Evolutionary conservation across 306 rosid species (phyloP), one percentile per base, ranked within the genome.

Genomic region (Malus fusca): DNA sequence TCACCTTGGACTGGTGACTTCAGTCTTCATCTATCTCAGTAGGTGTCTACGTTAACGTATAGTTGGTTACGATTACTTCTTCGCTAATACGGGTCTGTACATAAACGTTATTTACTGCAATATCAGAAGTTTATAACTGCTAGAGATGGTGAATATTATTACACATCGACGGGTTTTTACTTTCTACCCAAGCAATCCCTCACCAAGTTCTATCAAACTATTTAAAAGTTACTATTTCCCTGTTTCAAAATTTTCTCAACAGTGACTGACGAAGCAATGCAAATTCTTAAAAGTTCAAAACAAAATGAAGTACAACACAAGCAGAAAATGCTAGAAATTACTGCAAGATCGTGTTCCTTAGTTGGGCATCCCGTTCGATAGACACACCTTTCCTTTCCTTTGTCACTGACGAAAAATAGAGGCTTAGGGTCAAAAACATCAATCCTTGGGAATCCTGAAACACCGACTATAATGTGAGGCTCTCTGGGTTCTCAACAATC

Each of bases 1-100:
- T 95, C 84, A 66, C 51, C 62, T 78, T 95, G 93, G 92, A 95
- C 83, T 92, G 99, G 99, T 95, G 91, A 92, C 69, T 73, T 67
- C 92, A 88, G 88, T 86, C 68, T 71, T 70, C 75, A 48, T 53
- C 52, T 61, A 37, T 30, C 25, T 10, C 15, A 10, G 18, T 59
- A 11, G 55, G 18, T 15, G 55, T 51, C 55, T 17, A 18, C 55
- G 21, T 51, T 17, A 51, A 51, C 21, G 18, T 35, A 25, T 18
- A 33, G 33, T 9, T 22, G 8, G n/a, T 37, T 30, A 26, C 5
- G 14, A 66, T 12, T 28, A 37, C 48, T 31, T 44, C 53, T 43
- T 2, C 22, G 8, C 68, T 19, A 21, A 33, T 48, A 33, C 2
- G 11, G 64, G 21, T 37, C 42, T 66, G 73, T 75, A 65, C 52